phyloP scores from a whole-genome alignment of 768 basidiomycete genomes.

The Hygrocybe coccinea region DNA sequence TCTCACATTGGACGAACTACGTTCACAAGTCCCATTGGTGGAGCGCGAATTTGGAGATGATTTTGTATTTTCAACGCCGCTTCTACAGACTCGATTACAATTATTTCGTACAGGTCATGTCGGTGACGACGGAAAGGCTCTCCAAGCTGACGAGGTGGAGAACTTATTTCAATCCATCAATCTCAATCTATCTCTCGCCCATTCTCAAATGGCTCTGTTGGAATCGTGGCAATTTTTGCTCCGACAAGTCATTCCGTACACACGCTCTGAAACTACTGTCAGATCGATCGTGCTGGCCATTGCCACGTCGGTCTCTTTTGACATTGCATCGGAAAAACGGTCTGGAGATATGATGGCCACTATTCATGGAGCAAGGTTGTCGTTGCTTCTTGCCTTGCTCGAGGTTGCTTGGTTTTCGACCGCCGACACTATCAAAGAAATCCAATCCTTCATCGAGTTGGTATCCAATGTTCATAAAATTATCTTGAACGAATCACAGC shows the following conservation, averaged over 20 bases:
- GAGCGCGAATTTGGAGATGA: slow-evolving; percentile 77
- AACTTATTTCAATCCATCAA: slow-evolving; percentile 70
- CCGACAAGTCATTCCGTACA: slow-evolving; percentile 55
- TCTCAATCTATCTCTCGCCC: slow-evolving; percentile 79
- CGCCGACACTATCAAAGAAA: slow-evolving; percentile 48
- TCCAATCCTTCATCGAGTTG: slow-evolving; percentile 57
- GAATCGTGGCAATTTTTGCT: slow-evolving; percentile 77
- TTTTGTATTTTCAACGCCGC: slow-evolving; percentile 63
- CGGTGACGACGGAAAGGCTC: slow-evolving; percentile 37
- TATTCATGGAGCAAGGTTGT: slow-evolving; percentile 71
- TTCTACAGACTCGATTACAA: slow-evolving; percentile 58
- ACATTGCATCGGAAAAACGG: slow-evolving; percentile 63
- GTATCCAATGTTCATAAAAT: slow-evolving; percentile 58
- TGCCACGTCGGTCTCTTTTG: slow-evolving; percentile 59
- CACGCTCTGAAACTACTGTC: slow-evolving; percentile 56
- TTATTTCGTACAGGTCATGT: slow-evolving; percentile 38
- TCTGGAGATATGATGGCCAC: slow-evolving; percentile 80
- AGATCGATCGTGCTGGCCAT: slow-evolving; percentile 53
- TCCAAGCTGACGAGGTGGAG: slow-evolving; percentile 46
- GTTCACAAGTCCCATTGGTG: slow-evolving; percentile 52
- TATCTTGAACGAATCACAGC: slow-evolving; percentile 67
- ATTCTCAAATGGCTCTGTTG: slow-evolving; percentile 68
- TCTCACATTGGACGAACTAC: slow-evolving; percentile 61
- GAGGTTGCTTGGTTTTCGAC: slow-evolving; percentile 75
- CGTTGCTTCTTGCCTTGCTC: slow-evolving; percentile 69